Percentiles rank a stretch among this genome's conserved stretches.
phyloP scores from a whole-genome alignment of 2,329 filamentous ascomycete species.

The Ophiocordyceps polyrhachis-furcata region DNA sequence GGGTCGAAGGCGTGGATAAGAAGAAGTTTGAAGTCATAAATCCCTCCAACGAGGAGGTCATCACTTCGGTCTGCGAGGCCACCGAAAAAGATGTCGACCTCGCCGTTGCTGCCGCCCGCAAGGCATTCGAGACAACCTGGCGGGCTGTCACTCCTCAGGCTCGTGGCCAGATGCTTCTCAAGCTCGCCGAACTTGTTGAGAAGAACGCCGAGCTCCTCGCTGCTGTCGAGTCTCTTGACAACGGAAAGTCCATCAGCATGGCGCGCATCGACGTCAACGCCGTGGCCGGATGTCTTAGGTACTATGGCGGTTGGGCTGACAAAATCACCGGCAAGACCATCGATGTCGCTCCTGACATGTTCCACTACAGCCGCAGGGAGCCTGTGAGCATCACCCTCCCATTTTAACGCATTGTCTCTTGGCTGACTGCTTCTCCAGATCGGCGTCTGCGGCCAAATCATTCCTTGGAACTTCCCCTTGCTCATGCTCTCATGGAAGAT shows the following conservation, averaged over 20 bases:
- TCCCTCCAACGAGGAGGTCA: constrained; percentile 68
- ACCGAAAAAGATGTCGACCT: constrained; percentile 72
- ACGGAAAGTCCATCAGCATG: constrained; percentile 65
- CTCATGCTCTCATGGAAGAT: constrained; percentile 76
- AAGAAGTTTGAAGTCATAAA: constrained; percentile 88
- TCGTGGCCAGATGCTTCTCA: constrained; percentile 50
- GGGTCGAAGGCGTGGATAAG: constrained; percentile 59
- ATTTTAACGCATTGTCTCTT: no score
- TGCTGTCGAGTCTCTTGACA: constrained; percentile 72
- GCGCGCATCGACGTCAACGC: constrained; percentile 56
- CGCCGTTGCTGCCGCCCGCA: constrained; percentile 69
- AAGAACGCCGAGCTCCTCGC: constrained; percentile 60
- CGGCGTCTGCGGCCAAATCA: constrained; percentile 72
- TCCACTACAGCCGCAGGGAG: constrained; percentile 67
- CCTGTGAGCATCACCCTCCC: constrained; percentile 24
- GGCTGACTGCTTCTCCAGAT: constrained; percentile 16
- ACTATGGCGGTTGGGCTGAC: constrained; percentile 66
- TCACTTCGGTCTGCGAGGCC: constrained; percentile 66
- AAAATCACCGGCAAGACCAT: constrained; percentile 81
- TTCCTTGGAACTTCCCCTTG: constrained; percentile 77
- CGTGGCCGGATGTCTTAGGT: constrained; percentile 55
- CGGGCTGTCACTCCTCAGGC: constrained; percentile 46
- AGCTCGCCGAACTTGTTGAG: constrained; percentile 66
- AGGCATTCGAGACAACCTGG: constrained; percentile 66
- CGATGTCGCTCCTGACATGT: constrained; percentile 58